Conservation (phyloP, 2,329 filamentous ascomycete species). For the Aspergillus aculeatus region DNA sequence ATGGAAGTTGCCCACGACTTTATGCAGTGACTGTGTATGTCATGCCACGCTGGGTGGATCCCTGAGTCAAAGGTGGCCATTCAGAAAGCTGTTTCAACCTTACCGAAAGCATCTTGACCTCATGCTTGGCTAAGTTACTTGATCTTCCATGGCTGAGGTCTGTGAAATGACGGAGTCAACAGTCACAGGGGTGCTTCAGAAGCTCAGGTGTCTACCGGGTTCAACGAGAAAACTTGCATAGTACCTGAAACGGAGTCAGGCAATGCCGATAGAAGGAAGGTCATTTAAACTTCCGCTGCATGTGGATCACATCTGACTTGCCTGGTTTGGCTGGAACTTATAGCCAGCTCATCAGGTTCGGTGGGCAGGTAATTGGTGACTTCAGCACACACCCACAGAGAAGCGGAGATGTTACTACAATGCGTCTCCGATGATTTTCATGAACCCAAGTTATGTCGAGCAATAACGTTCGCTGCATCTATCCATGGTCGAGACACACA, state of each 20-base stretch:
- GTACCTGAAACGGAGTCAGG: neutral
- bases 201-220: neutral
- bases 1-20: neutral
- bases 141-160: neutral
- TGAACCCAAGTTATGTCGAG: neutral
- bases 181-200: neutral
- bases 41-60: neutral
- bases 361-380: neutral
- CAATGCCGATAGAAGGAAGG: neutral
- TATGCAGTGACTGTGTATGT: neutral
- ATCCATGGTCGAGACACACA: neutral
- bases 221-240: neutral
- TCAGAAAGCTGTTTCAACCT: neutral
- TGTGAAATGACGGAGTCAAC: neutral
- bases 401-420: neutral
- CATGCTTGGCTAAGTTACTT: neutral
- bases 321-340: neutral
- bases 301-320: neutral
- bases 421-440: neutral
- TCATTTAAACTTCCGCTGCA: neutral
- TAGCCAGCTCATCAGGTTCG: neutral
- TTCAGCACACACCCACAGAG: neutral
- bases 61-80: neutral
- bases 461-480: neutral
- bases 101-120: neutral